phyloP scores from a whole-genome alignment of 371 early-diverging fungal species.

The Lichtheimia corymbifera region DNA sequence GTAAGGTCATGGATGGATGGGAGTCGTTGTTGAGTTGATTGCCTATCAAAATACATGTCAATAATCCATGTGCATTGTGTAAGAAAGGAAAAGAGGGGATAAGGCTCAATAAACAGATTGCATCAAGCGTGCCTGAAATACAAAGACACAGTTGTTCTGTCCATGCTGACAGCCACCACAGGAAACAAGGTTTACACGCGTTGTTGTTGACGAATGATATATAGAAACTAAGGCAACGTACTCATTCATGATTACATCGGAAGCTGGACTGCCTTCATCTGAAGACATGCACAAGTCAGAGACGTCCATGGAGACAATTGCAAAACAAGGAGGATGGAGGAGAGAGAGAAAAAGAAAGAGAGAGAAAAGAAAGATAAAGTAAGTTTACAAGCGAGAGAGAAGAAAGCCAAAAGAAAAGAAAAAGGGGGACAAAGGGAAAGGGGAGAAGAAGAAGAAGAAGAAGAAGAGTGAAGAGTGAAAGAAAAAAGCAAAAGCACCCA shows the following conservation, averaged over 20 bases:
- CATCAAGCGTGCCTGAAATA: not conserved
- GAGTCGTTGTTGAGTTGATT: no score
- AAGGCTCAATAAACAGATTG: no score
- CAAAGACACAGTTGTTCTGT: not conserved
- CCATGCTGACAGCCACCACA: not conserved
- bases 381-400: no score
- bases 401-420: no score
- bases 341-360: not conserved
- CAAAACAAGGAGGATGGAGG: not conserved
- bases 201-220: not conserved
- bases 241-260: not conserved
- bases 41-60: not conserved
- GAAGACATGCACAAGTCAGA: slow-evolving; percentile 7
- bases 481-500: not conserved
- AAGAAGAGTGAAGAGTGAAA: not conserved
- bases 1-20: no score
- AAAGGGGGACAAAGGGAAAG: no score
- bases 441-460: no score
- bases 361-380: not conserved
- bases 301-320: slow-evolving; percentile 3
- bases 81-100: no score
- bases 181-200: not conserved
- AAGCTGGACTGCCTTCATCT: not conserved
- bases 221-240: not conserved
- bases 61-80: not conserved